phyloP scores from a whole-genome alignment of 345 rosid species.

The Eutrema heterophyllum region DNA sequence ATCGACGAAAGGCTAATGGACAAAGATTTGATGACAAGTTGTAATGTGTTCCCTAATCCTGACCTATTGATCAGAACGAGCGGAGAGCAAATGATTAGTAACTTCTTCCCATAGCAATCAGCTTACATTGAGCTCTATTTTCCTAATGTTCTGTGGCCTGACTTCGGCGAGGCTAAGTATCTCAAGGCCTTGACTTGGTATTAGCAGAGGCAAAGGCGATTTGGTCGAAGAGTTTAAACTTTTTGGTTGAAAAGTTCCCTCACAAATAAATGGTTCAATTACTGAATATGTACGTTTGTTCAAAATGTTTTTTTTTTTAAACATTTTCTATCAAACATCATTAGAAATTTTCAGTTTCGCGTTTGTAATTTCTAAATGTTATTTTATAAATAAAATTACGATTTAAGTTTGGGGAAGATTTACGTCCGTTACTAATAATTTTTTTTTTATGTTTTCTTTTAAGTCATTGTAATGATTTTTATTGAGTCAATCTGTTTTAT shows the following conservation, averaged over 20 bases:
- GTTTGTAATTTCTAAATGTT: too few relatives aligned
- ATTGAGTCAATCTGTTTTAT: too few relatives aligned
- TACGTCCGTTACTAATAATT: too few relatives aligned
- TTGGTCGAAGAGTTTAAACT: constrained; percentile 26
- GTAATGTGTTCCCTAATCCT: constrained; percentile 49
- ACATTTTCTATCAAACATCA: too few relatives aligned
- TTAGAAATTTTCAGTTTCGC: too few relatives aligned
- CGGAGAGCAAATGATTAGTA: constrained; percentile 61
- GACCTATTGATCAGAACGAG: constrained; percentile 63
- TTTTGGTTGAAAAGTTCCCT: not conserved
- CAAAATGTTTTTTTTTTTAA: not conserved
- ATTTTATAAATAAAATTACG: too few relatives aligned
- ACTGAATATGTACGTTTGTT: not conserved
- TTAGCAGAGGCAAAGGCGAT: constrained; percentile 57
- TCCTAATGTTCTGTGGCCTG: constrained; percentile 55
- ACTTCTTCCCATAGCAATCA: constrained; percentile 62
- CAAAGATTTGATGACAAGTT: constrained; percentile 52
- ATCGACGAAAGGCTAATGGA: constrained; percentile 45
- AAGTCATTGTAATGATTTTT: too few relatives aligned
- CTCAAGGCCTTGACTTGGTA: constrained; percentile 44
- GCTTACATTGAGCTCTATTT: constrained; percentile 71
- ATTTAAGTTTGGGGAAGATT: too few relatives aligned
- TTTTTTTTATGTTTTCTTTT: too few relatives aligned
- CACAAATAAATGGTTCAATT: not conserved
- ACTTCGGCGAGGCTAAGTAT: constrained; percentile 47